Conservation (phyloP, 2,329 filamentous ascomycete species). For the Beauveria sp. region DNA sequence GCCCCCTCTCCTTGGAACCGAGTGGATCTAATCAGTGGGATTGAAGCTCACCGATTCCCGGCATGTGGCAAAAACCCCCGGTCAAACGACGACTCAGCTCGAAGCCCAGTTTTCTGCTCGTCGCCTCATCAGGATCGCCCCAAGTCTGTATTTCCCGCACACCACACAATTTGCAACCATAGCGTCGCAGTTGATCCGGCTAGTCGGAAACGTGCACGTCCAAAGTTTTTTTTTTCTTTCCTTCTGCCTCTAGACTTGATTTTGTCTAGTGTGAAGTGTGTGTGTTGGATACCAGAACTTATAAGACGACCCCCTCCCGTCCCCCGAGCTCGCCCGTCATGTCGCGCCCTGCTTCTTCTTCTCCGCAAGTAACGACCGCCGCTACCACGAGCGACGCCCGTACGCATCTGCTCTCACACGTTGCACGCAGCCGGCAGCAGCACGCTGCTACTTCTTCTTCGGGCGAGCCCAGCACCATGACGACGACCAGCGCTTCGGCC, state of each 20-base stretch:
- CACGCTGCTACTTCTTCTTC: not conserved
- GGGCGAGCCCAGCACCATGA: not conserved
- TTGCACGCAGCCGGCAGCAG: not conserved
- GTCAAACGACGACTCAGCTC: constrained; percentile 1
- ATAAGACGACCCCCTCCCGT: not conserved
- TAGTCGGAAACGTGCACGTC: not conserved
- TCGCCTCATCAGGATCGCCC: not conserved
- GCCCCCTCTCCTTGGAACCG: not conserved
- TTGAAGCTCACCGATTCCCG: not conserved
- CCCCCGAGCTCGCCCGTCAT: not conserved
- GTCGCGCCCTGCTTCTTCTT: not conserved
- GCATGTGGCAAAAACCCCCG: not conserved
- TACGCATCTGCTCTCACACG: not conserved
- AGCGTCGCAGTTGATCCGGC: not conserved
- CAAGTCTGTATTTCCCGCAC: constrained; percentile 4
- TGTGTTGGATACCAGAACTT: not conserved
- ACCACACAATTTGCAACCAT: not conserved
- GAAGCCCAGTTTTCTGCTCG: not conserved
- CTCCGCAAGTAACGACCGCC: not conserved
- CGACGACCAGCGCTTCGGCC: not conserved
- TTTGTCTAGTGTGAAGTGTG: too few relatives aligned
- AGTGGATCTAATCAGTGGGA: constrained; percentile 5
- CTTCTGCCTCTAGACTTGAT: not conserved
- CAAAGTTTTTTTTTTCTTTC: not conserved
- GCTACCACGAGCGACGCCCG: not conserved